phyloP scores from a whole-genome alignment of 352 stramenopile genomes.

The Phytophthora macrochlamydospora region DNA sequence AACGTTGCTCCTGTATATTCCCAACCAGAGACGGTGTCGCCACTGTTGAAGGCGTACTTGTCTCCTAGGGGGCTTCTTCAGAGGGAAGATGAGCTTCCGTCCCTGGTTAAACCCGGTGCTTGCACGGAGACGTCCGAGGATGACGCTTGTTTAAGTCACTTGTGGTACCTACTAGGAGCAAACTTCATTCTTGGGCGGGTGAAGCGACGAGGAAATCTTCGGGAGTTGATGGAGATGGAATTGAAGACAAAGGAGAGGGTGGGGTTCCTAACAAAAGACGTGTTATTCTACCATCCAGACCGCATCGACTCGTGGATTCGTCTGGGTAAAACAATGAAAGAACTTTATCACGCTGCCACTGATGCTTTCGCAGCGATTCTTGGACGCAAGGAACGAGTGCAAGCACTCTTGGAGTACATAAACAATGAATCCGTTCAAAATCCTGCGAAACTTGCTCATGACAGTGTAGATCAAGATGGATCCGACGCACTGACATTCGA shows the following conservation, averaged over 20 bases:
- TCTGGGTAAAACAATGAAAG: slow-evolving; percentile 70
- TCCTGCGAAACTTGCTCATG: background rate
- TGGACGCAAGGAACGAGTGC: slow-evolving; percentile 43
- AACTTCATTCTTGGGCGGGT: slow-evolving; percentile 74
- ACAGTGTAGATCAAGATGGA: background rate
- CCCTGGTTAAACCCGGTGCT: slow-evolving; percentile 7
- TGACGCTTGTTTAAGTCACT: slow-evolving; percentile 49
- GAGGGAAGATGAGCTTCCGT: slow-evolving; percentile 20
- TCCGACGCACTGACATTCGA: slow-evolving; percentile 34
- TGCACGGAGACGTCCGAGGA: slow-evolving; percentile 10
- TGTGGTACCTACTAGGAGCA: slow-evolving; percentile 77
- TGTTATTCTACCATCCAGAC: slow-evolving; percentile 62
- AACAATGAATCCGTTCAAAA: slow-evolving; percentile 4
- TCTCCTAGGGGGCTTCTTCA: slow-evolving; percentile 44
- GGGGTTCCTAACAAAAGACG: slow-evolving; percentile 63
- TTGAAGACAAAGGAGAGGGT: slow-evolving; percentile 57
- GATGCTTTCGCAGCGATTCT: slow-evolving; percentile 65
- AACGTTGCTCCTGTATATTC: slow-evolving; percentile 22
- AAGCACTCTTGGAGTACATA: slow-evolving; percentile 45
- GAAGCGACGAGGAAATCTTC: slow-evolving; percentile 60
- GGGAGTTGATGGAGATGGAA: slow-evolving; percentile 69
- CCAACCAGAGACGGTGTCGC: slow-evolving; percentile 15
- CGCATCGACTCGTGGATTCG: slow-evolving; percentile 72
- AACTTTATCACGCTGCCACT: slow-evolving; percentile 67
- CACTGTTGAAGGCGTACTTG: slow-evolving; percentile 37